Conservation (phyloP, 1,139 yeast species). For the Kazachstania sp. region DNA sequence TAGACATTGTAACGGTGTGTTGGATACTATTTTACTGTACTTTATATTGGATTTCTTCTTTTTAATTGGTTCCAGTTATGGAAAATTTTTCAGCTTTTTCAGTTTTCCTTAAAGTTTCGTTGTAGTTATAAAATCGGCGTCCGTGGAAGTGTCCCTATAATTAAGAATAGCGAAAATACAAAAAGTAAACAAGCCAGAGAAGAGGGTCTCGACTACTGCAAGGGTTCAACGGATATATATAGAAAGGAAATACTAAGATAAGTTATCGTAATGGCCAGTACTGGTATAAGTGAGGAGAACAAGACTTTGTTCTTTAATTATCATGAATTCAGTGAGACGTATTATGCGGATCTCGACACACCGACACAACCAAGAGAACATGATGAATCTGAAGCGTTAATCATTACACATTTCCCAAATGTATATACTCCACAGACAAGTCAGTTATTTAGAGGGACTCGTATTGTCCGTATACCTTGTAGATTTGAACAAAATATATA, state of each 20-base stretch:
- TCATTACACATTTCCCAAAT: slow-evolving; percentile 62
- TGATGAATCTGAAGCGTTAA: slow-evolving; percentile 33
- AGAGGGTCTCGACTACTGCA: no score
- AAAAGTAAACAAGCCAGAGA: background rate
- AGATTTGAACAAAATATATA: slow-evolving; percentile 31
- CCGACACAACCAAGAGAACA: slow-evolving; percentile 16
- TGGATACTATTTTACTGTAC: background rate
- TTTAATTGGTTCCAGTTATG: no score
- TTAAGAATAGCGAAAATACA: background rate
- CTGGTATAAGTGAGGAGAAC: background rate
- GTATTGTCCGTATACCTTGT: slow-evolving; percentile 61
- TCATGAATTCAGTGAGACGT: slow-evolving; percentile 46
- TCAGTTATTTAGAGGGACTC: slow-evolving; percentile 33
- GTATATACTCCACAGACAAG: slow-evolving; percentile 34
- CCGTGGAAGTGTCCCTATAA: background rate
- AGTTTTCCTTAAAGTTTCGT: no score
- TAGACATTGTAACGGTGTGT: no score
- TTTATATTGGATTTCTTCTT: background rate
- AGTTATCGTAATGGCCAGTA: background rate
- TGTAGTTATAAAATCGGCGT: no score
- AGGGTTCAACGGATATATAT: no score
- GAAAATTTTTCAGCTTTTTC: no score
- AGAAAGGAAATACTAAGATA: no score
- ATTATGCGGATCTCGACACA: slow-evolving; percentile 27
- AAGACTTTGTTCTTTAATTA: slow-evolving; percentile 50